Conservation (phyloP, 495 filamentous ascomycete species). For the Rostrohypoxylon terebratum region DNA sequence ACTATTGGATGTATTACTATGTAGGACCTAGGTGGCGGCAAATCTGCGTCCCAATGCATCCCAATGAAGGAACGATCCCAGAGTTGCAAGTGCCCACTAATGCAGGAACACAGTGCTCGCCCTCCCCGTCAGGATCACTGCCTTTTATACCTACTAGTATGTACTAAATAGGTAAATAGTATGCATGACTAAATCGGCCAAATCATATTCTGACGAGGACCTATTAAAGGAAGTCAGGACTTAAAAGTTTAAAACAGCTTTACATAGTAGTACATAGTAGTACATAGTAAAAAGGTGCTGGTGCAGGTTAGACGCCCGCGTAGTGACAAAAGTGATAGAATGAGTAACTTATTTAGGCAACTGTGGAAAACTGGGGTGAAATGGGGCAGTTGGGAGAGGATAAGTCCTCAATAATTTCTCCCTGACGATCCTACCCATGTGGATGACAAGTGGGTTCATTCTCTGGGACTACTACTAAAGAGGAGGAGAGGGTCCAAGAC, state of each 20-base stretch:
- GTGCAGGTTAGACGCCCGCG: too few species aligned
- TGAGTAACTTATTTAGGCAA: conserved; percentile 34
- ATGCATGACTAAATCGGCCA: not conserved
- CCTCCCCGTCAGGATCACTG: conserved; percentile 4
- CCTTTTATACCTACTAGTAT: not conserved
- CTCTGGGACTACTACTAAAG: conserved; percentile 8
- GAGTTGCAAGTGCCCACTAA: conserved; percentile 36
- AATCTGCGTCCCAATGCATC: conserved; percentile 9
- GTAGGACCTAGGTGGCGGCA: conserved; percentile 41
- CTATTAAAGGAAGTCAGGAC: not conserved
- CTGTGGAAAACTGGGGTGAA: conserved; percentile 9
- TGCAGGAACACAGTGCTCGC: conserved; percentile 43
- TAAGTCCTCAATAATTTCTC: conserved; percentile 31
- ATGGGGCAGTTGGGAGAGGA: conserved; percentile 29
- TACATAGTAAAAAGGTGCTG: too few species aligned
- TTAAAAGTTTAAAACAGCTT: too few species aligned
- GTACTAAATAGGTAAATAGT: not conserved
- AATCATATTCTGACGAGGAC: not conserved
- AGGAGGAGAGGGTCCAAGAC: conserved; percentile 1
- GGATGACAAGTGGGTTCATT: conserved; percentile 8
- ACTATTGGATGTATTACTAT: too few species aligned
- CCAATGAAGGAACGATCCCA: conserved; percentile 35
- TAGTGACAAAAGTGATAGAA: not conserved
- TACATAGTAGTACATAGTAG: too few species aligned
- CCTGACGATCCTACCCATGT: conserved; percentile 41